Base-by-base conservation (phyloP, 2,329 filamentous ascomycete species). In the Nannizzia gypsea region DNA sequence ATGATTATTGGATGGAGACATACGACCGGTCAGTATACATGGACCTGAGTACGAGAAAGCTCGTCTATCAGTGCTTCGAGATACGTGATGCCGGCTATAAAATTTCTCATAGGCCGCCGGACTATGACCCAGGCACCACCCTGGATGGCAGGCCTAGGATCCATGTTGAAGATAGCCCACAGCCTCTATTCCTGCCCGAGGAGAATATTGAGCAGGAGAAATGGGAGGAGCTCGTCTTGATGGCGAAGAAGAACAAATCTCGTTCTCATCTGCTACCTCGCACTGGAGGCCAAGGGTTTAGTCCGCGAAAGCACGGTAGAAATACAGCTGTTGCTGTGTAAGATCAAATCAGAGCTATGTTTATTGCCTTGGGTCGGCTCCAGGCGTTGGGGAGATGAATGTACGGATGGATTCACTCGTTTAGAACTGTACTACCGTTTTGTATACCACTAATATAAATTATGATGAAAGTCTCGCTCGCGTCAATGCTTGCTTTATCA, bases 1-100 rank as follows among this genome's bases (percentile, higher is more conserved):
- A 40, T 34, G 67, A 71, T 34, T 73, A 74, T 62, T 76, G 73
- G 73, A 69, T 70, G 1, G 72, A 74, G 17, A 73, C 76, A 22
- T 72, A 74, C 59, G 67, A 72, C 52, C 71, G 74, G 15, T 74
- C 74, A 1, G 67, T 67, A 20, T 66, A 67, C 31, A 62, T 76
- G 61, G 71, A 72, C 15, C 67, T 71, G 1, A 72, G 72, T 0
- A 71, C 76, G 24, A 69, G 73, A 61, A 66, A 75, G 61, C 65
- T 76, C 55, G 66, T 73, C 1, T 63, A 67, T 40, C 74, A 76
- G 61, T 76, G 73, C 62, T 63, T 70, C 44, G 73, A 74, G 57
- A 66, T 74, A 6, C 69, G 68, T 20, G 62, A 63, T n/a, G 65
- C 64, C 13, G 22, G 46, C 61, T 11, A 60, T 54, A 42, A 17